phyloP scores from a whole-genome alignment of 768 basidiomycete species.

The Tricholoma terreum region DNA sequence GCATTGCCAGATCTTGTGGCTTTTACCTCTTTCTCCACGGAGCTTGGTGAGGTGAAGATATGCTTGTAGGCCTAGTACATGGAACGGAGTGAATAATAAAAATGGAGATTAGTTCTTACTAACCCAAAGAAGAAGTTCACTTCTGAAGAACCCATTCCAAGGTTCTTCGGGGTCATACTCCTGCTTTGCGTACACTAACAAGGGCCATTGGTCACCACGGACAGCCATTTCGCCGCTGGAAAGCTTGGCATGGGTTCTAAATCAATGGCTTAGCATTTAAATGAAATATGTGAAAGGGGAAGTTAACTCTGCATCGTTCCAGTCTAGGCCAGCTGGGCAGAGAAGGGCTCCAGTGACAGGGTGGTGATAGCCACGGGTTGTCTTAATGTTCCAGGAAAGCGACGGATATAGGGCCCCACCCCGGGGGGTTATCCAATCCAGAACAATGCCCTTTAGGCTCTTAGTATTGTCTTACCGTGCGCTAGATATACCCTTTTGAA shows the following conservation, averaged over 20 bases:
- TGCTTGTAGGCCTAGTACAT: not conserved
- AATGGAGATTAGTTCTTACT: not conserved
- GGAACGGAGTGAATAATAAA: not conserved
- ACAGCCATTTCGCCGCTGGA: constrained; percentile 10
- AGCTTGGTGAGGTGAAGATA: not conserved
- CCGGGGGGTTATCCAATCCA: constrained; percentile 24
- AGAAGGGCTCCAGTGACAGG: constrained; percentile 10
- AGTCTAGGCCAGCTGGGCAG: constrained; percentile 14
- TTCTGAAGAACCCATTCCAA: constrained; percentile 23
- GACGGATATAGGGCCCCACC: constrained; percentile 10
- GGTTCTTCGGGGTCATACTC: constrained; percentile 19
- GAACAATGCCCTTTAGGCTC: constrained; percentile 14
- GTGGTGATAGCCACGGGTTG: constrained; percentile 9
- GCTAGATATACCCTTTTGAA: constrained; percentile 20
- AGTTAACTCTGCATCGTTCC: constrained; percentile 10
- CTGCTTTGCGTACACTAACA: constrained; percentile 18
- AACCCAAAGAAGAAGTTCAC: constrained; percentile 20
- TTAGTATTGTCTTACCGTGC: constrained; percentile 18
- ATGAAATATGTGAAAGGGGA: not conserved
- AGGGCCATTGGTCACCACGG: constrained; percentile 23
- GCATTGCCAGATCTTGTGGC: not conserved
- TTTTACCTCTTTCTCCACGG: not conserved
- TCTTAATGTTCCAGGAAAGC: constrained; percentile 5
- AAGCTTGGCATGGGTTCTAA: constrained; percentile 2
- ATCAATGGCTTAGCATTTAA: not conserved